A percentile compares a stretch with the other conserved stretches of the same genome.
These are phyloP conservation scores for cucumber (Cucumis sativus) DNA, from an alignment of 306 rosid genomes.

Conservation along the genomic window DNA sequence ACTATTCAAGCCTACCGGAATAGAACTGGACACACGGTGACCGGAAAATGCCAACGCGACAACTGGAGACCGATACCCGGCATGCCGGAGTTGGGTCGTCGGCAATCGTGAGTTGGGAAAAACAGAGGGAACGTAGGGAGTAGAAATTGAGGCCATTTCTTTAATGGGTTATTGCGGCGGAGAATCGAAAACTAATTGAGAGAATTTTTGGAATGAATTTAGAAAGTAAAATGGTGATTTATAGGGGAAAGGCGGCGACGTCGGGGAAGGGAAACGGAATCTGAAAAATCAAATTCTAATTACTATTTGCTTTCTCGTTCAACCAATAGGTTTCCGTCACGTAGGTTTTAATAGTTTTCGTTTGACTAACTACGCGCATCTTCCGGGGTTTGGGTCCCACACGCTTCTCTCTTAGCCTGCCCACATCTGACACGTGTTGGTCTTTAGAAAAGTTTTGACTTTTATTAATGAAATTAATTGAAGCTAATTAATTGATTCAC, in stretches of 20 bases:
- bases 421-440: background rate
- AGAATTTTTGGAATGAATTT: background rate
- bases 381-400: background rate
- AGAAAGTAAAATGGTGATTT: background rate
- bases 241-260: background rate
- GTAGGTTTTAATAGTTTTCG: background rate
- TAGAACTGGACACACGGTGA: background rate
- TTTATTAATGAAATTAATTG: background rate
- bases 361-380: background rate
- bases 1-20: background rate
- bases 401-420: background rate
- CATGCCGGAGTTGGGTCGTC: background rate
- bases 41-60: background rate
- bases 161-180: background rate
- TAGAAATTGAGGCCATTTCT: background rate
- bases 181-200: background rate
- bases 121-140: background rate
- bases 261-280: background rate
- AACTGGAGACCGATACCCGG: background rate
- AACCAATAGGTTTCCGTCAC: background rate
- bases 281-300: background rate
- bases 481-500: background rate
- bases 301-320: background rate
- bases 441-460: background rate
- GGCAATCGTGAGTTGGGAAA: background rate